These are phyloP conservation scores for Plantago elongata DNA, from an alignment of 257 asterid genomes.

Conservation along the genomic window DNA sequence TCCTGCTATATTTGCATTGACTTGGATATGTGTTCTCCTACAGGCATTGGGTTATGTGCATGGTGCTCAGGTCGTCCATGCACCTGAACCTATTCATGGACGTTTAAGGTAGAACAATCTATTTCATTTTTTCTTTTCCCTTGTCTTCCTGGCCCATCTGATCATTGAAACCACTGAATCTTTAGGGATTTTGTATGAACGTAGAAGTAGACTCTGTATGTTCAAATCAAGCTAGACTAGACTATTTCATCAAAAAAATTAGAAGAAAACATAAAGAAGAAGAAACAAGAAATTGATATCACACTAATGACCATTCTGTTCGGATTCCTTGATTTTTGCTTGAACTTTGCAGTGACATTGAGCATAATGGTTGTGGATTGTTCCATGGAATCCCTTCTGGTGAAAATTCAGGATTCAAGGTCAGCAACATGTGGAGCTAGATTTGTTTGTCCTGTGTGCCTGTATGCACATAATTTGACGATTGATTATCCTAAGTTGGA, in stretches of 20 bases:
- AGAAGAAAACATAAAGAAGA: too few relatives aligned
- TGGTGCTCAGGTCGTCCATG: conserved; percentile 85
- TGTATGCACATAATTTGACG: neutral
- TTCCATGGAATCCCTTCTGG: conserved; percentile 87
- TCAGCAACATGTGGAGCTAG: conserved; percentile 21
- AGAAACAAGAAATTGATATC: too few relatives aligned
- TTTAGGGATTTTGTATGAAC: neutral
- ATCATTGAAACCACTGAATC: neutral
- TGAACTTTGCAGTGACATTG: conserved; percentile 57
- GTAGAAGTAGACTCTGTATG: neutral
- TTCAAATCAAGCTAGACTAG: too few relatives aligned
- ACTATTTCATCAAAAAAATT: too few relatives aligned
- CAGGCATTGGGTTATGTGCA: conserved; percentile 95
- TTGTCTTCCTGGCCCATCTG: neutral
- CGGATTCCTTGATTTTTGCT: conserved; percentile 15
- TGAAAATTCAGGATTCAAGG: conserved; percentile 84
- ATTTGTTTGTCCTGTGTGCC: neutral
- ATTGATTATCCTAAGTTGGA: too few relatives aligned
- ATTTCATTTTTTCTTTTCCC: neutral
- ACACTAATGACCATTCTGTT: neutral
- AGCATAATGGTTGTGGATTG: conserved; percentile 65
- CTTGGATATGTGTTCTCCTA: conserved; percentile 17
- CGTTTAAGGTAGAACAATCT: conserved; percentile 59
- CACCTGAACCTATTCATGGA: conserved; percentile 92
- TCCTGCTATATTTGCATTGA: conserved; percentile 5